Base-by-base conservation (phyloP, 345 rosid species). In the Acer saccharum region DNA sequence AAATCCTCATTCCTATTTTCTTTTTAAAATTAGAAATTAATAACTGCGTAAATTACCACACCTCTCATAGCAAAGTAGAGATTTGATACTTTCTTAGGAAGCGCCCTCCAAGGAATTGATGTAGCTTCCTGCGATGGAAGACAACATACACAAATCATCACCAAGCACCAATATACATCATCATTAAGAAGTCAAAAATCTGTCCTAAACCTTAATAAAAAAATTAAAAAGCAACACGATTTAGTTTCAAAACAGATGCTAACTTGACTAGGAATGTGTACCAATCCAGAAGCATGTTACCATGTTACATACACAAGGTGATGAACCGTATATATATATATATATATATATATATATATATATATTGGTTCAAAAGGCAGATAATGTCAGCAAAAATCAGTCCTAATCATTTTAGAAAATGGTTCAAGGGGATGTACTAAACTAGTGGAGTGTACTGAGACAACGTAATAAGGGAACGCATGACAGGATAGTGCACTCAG, bases 41-140 rank as follows among this genome's bases (percentile, higher is more conserved):
- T 18, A 21, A 60, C 44, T 44, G 46, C 65, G 79, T 52, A 65
- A 67, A 32, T 75, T 68, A 54, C 35, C 76, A 13, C 52, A 92
- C 99, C 97, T 91, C 99, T 90, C 93, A 91, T 89, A 23, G 97
- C 93, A 73, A 91, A 93, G 83, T 85, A 92, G 74, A 95, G 97
- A 89, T 92, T 92, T 43, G 92, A 85, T 76, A 83, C 82, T 88
- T 82, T 93, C 87, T 77, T 77, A 20, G 94, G 97, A 72, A 93
- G 87, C 13, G 66, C 72, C 82, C 65, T 88, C 99, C 99, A 96
- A 70, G 99, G 92, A 60, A 89, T 88, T 20, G 94, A 77, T 80
- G 89, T 77, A 14, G 99, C 91, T 85, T 92, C 97, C 98, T 94
- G 90, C 62, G 74, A 57, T 54, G 78, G 57, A 27, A 39, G 57